Percentiles rank a stretch among this genome's conserved stretches.
Evolutionary conservation across 495 filamentous ascomycete species (phyloP).

Genomic region (Penicillium ucsense): DNA sequence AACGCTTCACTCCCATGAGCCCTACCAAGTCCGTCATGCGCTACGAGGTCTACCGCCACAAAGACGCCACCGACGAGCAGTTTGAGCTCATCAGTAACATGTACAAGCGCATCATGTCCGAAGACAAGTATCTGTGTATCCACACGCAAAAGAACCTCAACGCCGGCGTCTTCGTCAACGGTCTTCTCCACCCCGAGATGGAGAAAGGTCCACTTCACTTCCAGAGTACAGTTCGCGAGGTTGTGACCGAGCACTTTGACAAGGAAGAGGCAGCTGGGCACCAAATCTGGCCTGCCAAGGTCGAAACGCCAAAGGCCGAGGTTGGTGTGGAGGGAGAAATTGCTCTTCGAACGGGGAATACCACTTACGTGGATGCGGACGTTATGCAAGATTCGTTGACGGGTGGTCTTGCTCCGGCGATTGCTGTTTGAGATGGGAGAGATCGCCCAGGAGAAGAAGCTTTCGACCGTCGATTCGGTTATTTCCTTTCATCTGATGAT

Average conservation of each 20-base stretch:
- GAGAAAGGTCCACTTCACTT: constrained; percentile 39
- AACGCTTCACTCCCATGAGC: constrained; percentile 32
- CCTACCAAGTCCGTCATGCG: constrained; percentile 28
- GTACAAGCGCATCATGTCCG: constrained; percentile 37
- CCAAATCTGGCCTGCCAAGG: constrained; percentile 35
- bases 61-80: constrained; percentile 31
- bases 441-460: neutral
- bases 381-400: constrained; percentile 3
- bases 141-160: constrained; percentile 39
- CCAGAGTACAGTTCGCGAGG: constrained; percentile 33
- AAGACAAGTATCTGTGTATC: constrained; percentile 41
- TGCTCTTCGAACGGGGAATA: constrained; percentile 1
- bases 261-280: constrained; percentile 24
- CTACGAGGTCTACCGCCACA: constrained; percentile 41
- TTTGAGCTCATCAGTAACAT: constrained; percentile 33
- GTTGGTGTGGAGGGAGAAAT: neutral
- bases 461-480: neutral
- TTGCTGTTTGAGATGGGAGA: constrained; percentile 3
- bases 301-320: neutral
- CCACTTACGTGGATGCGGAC: constrained; percentile 1
- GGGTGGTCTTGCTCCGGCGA: constrained; percentile 1
- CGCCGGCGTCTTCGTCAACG: constrained; percentile 38
- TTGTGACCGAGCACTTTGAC: constrained; percentile 25
- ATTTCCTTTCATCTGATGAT: neutral
- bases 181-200: constrained; percentile 36